Conservation (phyloP, 2,329 filamentous ascomycete species). For the Aspergillus neoniger region DNA sequence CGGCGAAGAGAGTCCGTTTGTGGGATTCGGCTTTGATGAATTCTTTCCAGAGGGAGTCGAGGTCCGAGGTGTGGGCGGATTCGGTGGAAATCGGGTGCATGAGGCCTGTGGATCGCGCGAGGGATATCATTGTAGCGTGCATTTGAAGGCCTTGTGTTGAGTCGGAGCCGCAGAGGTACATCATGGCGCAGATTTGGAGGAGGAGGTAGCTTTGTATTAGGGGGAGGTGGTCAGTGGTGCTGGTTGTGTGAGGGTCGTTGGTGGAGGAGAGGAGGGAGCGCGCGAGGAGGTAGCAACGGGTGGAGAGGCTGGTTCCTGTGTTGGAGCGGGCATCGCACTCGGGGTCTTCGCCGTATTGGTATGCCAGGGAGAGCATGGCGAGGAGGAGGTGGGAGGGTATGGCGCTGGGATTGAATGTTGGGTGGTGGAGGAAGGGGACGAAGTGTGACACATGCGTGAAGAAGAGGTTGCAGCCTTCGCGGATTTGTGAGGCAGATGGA, state of each 20-base stretch:
- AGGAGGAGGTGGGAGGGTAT: constrained; percentile 32
- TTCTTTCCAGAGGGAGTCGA: constrained; percentile 44
- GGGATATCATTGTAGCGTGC: constrained; percentile 45
- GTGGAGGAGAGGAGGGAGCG: constrained; percentile 27
- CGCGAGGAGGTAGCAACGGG: constrained; percentile 37
- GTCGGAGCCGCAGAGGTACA: constrained; percentile 44
- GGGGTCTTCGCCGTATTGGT: constrained; percentile 44
- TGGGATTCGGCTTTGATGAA: constrained; percentile 43
- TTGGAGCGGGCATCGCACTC: constrained; percentile 29
- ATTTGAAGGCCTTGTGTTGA: constrained; percentile 42
- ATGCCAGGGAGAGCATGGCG: constrained; percentile 42
- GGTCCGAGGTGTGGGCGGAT: constrained; percentile 29
- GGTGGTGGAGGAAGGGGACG: constrained; percentile 41
- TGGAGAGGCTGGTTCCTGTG: constrained; percentile 33
- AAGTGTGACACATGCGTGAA: constrained; percentile 42
- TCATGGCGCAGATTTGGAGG: constrained; percentile 47
- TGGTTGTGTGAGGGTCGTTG: constrained; percentile 18
- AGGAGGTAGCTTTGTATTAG: constrained; percentile 44
- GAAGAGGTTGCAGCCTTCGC: constrained; percentile 37
- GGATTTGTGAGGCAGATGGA: constrained; percentile 34
- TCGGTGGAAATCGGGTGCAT: constrained; percentile 33
- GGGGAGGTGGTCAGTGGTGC: constrained; percentile 22
- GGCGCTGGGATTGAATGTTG: constrained; percentile 37
- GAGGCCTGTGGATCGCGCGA: constrained; percentile 39
- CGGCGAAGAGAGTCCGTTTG: constrained; percentile 47